Evolutionary conservation across 1,139 yeast genomes (phyloP).

Genomic region (Geotrichum phurueaensis): DNA sequence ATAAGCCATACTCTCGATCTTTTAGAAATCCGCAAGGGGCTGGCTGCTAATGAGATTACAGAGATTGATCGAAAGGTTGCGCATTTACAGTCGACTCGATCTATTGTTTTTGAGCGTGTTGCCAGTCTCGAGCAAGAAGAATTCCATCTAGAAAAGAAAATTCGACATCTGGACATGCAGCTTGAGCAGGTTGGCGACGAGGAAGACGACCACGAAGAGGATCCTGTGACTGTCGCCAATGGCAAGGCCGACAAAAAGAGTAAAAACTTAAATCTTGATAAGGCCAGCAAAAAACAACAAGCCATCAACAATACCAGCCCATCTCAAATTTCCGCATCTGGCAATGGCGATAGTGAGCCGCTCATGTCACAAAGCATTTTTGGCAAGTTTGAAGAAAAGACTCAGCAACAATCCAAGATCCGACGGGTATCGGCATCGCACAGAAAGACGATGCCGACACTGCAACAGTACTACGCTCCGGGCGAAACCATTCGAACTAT

Average conservation of each 20-base stretch:
- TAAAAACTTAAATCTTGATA: background rate
- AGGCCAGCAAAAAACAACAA: background rate
- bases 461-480: constrained; percentile 55
- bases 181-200: constrained; percentile 28
- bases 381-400: constrained; percentile 34
- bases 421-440: constrained; percentile 21
- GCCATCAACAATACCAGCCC: background rate
- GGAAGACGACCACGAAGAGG: constrained; percentile 17
- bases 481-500: constrained; percentile 51
- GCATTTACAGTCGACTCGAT: constrained; percentile 46
- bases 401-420: constrained; percentile 16
- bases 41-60: constrained; percentile 55
- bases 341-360: constrained; percentile 8
- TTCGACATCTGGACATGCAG: constrained; percentile 41
- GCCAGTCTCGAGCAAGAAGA: constrained; percentile 57
- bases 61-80: constrained; percentile 56
- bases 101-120: constrained; percentile 50
- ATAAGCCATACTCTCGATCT: constrained; percentile 47
- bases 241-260: background rate
- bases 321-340: background rate
- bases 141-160: constrained; percentile 44
- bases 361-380: constrained; percentile 39
- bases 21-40: constrained; percentile 55
- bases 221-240: constrained; percentile 4
- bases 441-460: constrained; percentile 51